These are phyloP conservation scores for Globisporangium radiosum DNA, from an alignment of 352 stramenopile species.

Conservation along the genomic window DNA sequence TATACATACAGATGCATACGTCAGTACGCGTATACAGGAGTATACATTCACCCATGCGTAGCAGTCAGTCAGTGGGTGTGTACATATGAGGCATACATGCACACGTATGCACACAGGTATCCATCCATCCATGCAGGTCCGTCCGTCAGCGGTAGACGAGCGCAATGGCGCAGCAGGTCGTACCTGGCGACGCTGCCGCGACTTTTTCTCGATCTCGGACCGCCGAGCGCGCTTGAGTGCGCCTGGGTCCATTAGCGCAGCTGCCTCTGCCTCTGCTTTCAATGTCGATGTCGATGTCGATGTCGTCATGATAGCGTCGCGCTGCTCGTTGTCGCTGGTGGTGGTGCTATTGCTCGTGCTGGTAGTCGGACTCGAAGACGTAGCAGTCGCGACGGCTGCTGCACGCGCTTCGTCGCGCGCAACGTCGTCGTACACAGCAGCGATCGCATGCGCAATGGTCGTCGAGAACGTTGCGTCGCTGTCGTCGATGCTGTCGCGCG, in stretches of 20 bases:
- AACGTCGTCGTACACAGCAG: conserved; percentile 2
- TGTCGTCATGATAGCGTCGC: neutral
- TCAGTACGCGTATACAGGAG: neutral
- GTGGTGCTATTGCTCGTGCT: neutral
- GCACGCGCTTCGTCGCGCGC: neutral
- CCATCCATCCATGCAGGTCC: neutral
- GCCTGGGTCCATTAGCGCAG: neutral
- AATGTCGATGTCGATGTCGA: too few relatives aligned
- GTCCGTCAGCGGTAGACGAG: neutral
- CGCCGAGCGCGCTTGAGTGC: conserved; percentile 11
- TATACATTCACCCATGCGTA: too few relatives aligned
- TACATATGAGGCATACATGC: neutral
- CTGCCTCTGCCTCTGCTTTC: too few relatives aligned
- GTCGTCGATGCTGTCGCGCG: neutral
- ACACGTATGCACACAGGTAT: neutral
- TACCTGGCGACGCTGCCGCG: conserved; percentile 24
- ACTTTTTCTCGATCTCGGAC: conserved; percentile 18
- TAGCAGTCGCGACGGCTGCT: neutral
- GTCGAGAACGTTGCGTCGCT: neutral
- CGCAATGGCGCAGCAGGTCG: neutral
- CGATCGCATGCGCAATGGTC: conserved; percentile 1
- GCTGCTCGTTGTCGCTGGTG: neutral
- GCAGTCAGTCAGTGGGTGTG: too few relatives aligned
- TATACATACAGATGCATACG: neutral
- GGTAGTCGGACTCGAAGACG: neutral